Base-by-base conservation (phyloP, 1,284 basidiomycete species). In the Inonotus hispidus region DNA sequence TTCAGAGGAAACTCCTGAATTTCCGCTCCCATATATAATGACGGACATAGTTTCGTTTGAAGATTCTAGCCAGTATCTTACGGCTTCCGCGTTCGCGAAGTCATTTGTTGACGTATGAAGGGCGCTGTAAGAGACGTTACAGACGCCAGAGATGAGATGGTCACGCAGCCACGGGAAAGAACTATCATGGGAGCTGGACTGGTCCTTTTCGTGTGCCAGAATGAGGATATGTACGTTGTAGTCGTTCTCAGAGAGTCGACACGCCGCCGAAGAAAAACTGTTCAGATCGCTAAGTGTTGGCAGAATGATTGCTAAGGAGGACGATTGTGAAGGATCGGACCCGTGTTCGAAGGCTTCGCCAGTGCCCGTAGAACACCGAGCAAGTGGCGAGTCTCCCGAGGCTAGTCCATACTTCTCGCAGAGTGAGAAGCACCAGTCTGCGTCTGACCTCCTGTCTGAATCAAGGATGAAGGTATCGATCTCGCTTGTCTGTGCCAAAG, bases 201-300 rank as follows among this genome's bases (percentile, higher is more conserved):
- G 56, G 67, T 67, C 65, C 65, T n/a, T 13, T 21, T 59, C 43
- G 47, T 60, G 58, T 5, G 62, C 53, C 45, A 73, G 72, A 16
- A 82, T 68, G 53, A 76, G 69, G 25, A 75, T 67, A 10, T 73
- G 57, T 1, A 78, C 41, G 21, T 64, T 65, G 61, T 79, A 71
- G 16, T 77, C 77, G 35, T 70, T 68, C 1, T 64, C 61, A 43
- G 70, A 68, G 27, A 87, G 72, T 52, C 69, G 71, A 70, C 85
- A 88, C 0, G 76, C 66, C 3, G 81, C 72, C 35, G 76, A 70
- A 8, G 75, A 71, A 37, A 85, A 71, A 3, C 67, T 59, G 1
- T 56, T 63, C 16, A 86, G 66, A 57, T 85, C 80, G 2, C 73
- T 67, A 29, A 72, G 59, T 6, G 64, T 68, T 11, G 78, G 77